Conservation (phyloP, 495 filamentous ascomycete species). For the Lichina pygmaea region DNA sequence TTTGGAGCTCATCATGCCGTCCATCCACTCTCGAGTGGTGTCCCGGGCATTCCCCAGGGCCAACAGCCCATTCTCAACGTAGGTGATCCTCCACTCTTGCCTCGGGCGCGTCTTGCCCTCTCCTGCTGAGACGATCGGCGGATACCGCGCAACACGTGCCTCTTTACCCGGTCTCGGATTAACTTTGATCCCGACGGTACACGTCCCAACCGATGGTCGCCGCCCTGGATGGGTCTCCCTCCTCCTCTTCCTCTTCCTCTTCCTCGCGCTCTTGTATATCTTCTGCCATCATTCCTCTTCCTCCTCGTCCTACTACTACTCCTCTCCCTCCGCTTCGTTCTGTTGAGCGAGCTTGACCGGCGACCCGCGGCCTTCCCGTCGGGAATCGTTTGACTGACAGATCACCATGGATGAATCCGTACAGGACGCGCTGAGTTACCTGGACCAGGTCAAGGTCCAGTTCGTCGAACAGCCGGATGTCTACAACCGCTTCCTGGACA, state of each 20-base stretch:
- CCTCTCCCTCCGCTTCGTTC: too few species aligned
- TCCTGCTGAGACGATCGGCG: not conserved
- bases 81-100: constrained; percentile 12
- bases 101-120: not conserved
- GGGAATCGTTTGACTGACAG: not conserved
- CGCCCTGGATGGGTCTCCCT: too few species aligned
- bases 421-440: constrained; percentile 86
- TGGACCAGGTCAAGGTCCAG: constrained; percentile 96
- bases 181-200: too few species aligned
- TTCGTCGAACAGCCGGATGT: constrained; percentile 94
- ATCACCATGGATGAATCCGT: not conserved
- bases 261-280: too few species aligned
- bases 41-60: constrained; percentile 45
- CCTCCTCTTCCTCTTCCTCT: too few species aligned
- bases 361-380: too few species aligned
- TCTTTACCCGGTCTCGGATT: too few species aligned
- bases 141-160: too few species aligned
- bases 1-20: constrained; percentile 9
- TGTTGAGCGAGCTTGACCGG: too few species aligned
- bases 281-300: too few species aligned
- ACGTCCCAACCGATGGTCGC: too few species aligned
- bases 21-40: constrained; percentile 15
- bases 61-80: constrained; percentile 90
- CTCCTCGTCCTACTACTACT: too few species aligned
- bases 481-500: constrained; percentile 92